Evolutionary conservation across 2,329 filamentous ascomycete species (phyloP).

Genomic region (Arthrobotrys conoides): DNA sequence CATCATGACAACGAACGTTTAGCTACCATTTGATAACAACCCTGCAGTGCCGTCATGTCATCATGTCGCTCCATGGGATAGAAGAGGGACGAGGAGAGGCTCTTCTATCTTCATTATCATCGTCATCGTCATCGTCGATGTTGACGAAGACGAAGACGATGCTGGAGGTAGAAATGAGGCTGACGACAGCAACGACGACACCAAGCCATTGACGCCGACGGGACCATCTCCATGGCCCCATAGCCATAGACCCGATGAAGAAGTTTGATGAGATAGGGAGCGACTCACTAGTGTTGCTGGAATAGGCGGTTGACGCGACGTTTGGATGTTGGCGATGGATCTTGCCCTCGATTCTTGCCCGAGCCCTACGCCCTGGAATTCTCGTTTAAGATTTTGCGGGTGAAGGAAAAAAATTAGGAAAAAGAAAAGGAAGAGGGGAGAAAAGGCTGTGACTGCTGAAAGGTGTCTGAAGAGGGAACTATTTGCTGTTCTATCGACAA

Average conservation of each 20-base stretch:
- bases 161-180: background rate
- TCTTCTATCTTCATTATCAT: background rate
- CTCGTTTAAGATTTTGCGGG: slow-evolving; percentile 55
- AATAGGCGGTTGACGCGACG: slow-evolving; percentile 47
- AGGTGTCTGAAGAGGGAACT: background rate
- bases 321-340: slow-evolving; percentile 58
- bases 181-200: slow-evolving; percentile 18
- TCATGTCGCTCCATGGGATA: background rate
- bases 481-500: background rate
- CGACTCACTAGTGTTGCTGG: slow-evolving; percentile 59
- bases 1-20: slow-evolving; percentile 24
- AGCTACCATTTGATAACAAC: slow-evolving; percentile 22
- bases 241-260: slow-evolving; percentile 23
- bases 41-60: background rate
- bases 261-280: slow-evolving; percentile 34
- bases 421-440: slow-evolving; percentile 24
- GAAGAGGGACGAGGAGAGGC: background rate
- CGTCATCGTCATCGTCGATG: background rate
- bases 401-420: slow-evolving; percentile 45
- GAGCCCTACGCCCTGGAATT: slow-evolving; percentile 60
- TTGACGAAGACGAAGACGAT: slow-evolving; percentile 1
- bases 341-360: slow-evolving; percentile 61
- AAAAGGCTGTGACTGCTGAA: slow-evolving; percentile 59
- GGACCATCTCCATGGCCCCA: background rate
- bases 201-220: slow-evolving; percentile 31